Conservation (phyloP, 345 rosid genomes). For the Moringa oleifera region DNA sequence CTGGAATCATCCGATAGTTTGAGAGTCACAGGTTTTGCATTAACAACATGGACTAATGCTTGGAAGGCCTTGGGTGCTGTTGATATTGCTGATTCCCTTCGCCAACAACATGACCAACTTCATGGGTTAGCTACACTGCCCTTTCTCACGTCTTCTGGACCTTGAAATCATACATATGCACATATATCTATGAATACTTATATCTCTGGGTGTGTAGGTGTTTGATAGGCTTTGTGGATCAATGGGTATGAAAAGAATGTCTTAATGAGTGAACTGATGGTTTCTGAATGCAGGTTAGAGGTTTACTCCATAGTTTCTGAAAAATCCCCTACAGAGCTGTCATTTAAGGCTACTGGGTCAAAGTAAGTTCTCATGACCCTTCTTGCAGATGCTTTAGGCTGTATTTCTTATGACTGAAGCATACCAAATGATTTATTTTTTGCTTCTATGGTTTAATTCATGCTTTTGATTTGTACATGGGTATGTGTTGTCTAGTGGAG, state of each 20-base stretch:
- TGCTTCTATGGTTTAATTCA: no score
- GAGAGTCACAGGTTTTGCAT: conserved; percentile 53
- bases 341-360: conserved; percentile 16
- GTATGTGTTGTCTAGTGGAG: no score
- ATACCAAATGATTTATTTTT: no score
- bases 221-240: no score
- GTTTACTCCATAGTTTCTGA: conserved; percentile 21
- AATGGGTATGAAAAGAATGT: no score
- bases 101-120: conserved; percentile 32
- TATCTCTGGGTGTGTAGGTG: no score
- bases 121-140: conserved; percentile 24
- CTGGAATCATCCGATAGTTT: conserved; percentile 58
- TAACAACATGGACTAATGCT: conserved; percentile 49
- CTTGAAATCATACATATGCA: no score
- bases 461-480: no score
- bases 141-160: no score
- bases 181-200: no score
- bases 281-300: conserved; percentile 29
- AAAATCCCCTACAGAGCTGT: conserved; percentile 16
- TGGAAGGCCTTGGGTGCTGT: conserved; percentile 72
- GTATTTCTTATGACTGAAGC: no score
- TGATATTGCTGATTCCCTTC: conserved; percentile 46
- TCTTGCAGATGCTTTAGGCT: no score
- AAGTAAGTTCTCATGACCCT: conserved; percentile 21
- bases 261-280: background rate